Evolutionary conservation across 106 monocot species (phyloP), one percentile per base, ranked within the genome.

Genomic region (Allium sativum): DNA sequence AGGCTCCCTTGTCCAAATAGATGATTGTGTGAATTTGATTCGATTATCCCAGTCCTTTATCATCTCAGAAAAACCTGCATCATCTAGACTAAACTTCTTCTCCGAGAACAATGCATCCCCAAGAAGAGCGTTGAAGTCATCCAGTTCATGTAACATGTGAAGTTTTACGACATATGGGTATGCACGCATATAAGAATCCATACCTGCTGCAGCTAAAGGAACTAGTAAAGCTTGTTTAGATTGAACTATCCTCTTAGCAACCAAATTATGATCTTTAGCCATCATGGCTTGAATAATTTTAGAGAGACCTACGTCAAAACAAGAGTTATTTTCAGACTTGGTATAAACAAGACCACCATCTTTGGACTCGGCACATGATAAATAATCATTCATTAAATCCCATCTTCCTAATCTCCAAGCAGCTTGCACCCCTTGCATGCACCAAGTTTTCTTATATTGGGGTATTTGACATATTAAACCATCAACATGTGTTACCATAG

Each of bases 401-500:
- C 96, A 98, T 59, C 81, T 77, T 47, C 96, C 96, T 66, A 98
- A 73, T 55, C 96, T 79, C 96, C 96, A 98, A 57, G 96, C 96
- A 65, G 96, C 96, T 67, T 98, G 96, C 19, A 98, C 91, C 43
- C 96, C 96, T 48, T 92, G 91, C 91, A 88, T 91, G 76, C 88
- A 92, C 96, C 96, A 98, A 42, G 82, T 79, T 60, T 85, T 91
- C 66, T 80, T 85, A 73, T 78, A 88, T 17, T 98, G 74, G 41
- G 91, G 96, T 74, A 88, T 76, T 58, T 91, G 76, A 41, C 62
- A 78, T 51, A 85, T 82, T 63, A 98, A 70, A 40, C 96, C 96
- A 85, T 98, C 96, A 18, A 98, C 96, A 80, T 98, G 96, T 67
- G 96, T 89, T 44, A 98, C 73, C 96, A 98, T 98, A 20, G 91